Conservation (phyloP, 2,329 filamentous ascomycete genomes). For the Cladophialophora carrionii region DNA sequence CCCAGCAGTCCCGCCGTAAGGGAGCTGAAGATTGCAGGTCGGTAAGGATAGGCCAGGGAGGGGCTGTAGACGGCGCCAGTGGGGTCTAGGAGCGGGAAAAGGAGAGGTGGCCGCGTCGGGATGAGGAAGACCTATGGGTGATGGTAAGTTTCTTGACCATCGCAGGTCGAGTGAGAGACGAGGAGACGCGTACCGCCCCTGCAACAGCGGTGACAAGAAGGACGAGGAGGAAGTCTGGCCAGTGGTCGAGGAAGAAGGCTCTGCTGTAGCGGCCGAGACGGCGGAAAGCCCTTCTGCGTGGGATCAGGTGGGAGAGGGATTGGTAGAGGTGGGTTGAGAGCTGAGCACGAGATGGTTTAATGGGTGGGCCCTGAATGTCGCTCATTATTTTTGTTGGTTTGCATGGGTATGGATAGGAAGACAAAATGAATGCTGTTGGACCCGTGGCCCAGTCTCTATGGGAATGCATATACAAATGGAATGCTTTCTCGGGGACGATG, state of each 20-base stretch:
- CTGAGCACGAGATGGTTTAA: background rate
- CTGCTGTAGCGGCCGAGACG: constrained; percentile 15
- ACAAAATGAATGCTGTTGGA: background rate
- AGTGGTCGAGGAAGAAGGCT: constrained; percentile 23
- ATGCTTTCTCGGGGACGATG: background rate
- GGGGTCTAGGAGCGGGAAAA: constrained; percentile 21
- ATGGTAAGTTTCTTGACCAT: background rate
- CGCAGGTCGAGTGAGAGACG: background rate
- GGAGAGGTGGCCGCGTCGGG: constrained; percentile 18
- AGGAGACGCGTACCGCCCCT: constrained; percentile 16
- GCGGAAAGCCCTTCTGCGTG: constrained; percentile 13
- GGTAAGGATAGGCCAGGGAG: constrained; percentile 34
- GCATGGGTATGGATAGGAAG: background rate
- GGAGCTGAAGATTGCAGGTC: constrained; percentile 25
- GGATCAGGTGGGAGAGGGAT: background rate
- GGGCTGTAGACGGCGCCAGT: constrained; percentile 24
- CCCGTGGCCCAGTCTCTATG: background rate
- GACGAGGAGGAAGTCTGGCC: constrained; percentile 19
- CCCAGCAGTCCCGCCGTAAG: constrained; percentile 26
- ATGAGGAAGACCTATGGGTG: constrained; percentile 21
- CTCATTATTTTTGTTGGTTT: background rate
- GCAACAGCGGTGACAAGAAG: constrained; percentile 13
- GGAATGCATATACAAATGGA: background rate
- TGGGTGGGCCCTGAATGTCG: background rate
- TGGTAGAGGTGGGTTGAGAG: background rate